A percentile compares a stretch with the other conserved stretches of the same genome.
phyloP scores from a whole-genome alignment of 257 asterid species.

The Schizonepeta tenuifolia region DNA sequence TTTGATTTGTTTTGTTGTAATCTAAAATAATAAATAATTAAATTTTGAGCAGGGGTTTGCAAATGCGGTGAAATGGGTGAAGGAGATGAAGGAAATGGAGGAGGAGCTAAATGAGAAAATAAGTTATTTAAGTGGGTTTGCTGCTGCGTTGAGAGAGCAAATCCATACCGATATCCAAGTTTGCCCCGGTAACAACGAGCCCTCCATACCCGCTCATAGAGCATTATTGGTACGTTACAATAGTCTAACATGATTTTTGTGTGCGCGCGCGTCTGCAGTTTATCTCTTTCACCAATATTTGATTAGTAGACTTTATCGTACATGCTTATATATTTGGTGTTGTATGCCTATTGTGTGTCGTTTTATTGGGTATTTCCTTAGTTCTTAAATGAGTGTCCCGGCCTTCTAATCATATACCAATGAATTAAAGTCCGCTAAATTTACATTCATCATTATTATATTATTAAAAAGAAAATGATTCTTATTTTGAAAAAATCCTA shows the following conservation, averaged over 20 bases:
- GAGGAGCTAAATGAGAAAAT: slow-evolving; percentile 69
- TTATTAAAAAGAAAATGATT: no score
- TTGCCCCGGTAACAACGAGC: slow-evolving; percentile 71
- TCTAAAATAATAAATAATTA: not conserved
- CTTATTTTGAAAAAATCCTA: no score
- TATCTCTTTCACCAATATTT: no score
- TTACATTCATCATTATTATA: no score
- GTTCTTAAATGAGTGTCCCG: no score
- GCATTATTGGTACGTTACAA: slow-evolving; percentile 60
- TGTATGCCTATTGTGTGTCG: no score
- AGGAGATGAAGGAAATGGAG: slow-evolving; percentile 82
- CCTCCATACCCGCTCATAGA: slow-evolving; percentile 78
- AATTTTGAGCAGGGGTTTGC: slow-evolving; percentile 76
- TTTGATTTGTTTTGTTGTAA: not conserved
- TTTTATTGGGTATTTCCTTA: no score
- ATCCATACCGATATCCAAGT: slow-evolving; percentile 77
- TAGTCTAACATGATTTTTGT: not conserved
- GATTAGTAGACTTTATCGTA: no score
- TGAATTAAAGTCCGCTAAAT: no score
- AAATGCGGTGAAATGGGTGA: slow-evolving; percentile 82
- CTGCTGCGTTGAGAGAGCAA: slow-evolving; percentile 61
- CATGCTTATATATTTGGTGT: no score
- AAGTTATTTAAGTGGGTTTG: slow-evolving; percentile 62
- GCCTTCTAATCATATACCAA: no score
- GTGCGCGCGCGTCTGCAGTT: no score